These are phyloP conservation scores for Cyathus striatus DNA, from an alignment of 768 basidiomycete genomes.

Conservation along the genomic window DNA sequence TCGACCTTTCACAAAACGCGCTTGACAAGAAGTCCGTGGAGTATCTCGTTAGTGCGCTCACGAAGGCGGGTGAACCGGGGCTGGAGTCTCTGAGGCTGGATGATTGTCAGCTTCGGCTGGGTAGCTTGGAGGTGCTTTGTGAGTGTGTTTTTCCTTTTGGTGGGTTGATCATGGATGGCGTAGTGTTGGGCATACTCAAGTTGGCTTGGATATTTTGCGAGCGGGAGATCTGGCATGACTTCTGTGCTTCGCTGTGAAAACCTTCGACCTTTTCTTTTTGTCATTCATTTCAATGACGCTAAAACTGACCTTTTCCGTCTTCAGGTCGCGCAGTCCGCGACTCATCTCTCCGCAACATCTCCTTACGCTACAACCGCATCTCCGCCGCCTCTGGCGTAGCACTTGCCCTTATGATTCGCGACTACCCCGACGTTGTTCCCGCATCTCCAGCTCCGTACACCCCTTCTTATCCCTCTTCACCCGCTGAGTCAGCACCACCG, in stretches of 20 bases:
- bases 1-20: conserved; percentile 84
- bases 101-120: conserved; percentile 73
- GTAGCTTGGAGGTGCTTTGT: conserved; percentile 79
- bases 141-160: conserved; percentile 23
- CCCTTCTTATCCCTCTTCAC: conserved; percentile 23
- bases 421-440: conserved; percentile 81
- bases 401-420: conserved; percentile 91
- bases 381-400: conserved; percentile 82
- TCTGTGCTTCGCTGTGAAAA: background rate
- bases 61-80: conserved; percentile 45
- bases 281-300: no score
- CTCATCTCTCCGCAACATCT: conserved; percentile 83
- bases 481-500: conserved; percentile 20
- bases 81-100: conserved; percentile 83
- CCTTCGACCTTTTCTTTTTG: no score
- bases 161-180: no score
- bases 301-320: background rate
- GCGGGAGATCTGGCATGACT: no score
- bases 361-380: conserved; percentile 86
- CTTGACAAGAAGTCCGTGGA: conserved; percentile 86
- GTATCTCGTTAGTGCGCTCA: conserved; percentile 67
- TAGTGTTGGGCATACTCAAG: no score
- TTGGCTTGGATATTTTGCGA: background rate
- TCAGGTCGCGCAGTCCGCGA: conserved; percentile 79
- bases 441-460: conserved; percentile 32